A percentile compares a stretch with the other conserved stretches of the same genome.
Evolutionary conservation across 805 yeast species (phyloP).

Genomic region (Zygosaccharomyces lentus): DNA sequence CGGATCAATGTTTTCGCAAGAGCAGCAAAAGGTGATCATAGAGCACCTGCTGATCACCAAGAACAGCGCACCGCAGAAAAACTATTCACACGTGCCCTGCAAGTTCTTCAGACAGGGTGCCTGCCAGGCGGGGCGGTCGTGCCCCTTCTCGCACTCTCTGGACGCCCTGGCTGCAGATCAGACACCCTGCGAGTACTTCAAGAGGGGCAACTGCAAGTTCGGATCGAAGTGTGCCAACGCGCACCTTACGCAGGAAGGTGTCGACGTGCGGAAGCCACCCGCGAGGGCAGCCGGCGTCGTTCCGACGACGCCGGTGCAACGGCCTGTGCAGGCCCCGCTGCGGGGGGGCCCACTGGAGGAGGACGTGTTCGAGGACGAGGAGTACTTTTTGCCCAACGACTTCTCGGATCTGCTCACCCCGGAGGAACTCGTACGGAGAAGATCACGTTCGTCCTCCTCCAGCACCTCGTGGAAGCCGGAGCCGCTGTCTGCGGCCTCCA

Average conservation of each 20-base stretch:
- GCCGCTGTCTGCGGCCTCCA: conserved; percentile 7
- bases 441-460: conserved; percentile 45
- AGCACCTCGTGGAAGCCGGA: conserved; percentile 9
- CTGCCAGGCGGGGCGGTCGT: conserved; percentile 89
- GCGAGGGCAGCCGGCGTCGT: neutral
- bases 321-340: conserved; percentile 11
- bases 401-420: conserved; percentile 80
- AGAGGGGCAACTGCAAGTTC: conserved; percentile 94
- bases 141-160: conserved; percentile 84
- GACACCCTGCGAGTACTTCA: conserved; percentile 78
- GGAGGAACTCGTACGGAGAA: conserved; percentile 67
- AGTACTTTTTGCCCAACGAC: conserved; percentile 79
- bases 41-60: conserved; percentile 30
- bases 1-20: conserved; percentile 18
- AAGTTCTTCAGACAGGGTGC: conserved; percentile 88
- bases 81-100: conserved; percentile 83
- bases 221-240: conserved; percentile 94
- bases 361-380: conserved; percentile 41
- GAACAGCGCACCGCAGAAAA: conserved; percentile 22
- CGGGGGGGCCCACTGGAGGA: conserved; percentile 31
- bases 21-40: conserved; percentile 27
- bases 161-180: conserved; percentile 47
- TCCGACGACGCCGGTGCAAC: conserved; percentile 35
- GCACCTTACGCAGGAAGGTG: conserved; percentile 84
- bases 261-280: conserved; percentile 55